Percentiles rank a stretch among this genome's conserved stretches.
These are phyloP conservation scores for Acer saccharum DNA, from an alignment of 345 rosid genomes.

Conservation along the genomic window DNA sequence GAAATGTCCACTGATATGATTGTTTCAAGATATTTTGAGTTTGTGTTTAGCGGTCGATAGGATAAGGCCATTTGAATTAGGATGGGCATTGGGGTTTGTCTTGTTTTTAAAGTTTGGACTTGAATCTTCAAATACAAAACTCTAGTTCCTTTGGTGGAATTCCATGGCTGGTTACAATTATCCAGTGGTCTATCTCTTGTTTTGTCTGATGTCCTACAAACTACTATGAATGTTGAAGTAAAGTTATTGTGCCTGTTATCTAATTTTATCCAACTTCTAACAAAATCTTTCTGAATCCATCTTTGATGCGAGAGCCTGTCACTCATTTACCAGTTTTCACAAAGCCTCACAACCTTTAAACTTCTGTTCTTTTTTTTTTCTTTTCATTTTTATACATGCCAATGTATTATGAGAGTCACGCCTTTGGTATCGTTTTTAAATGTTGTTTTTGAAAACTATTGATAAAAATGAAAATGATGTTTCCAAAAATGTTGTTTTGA, in stretches of 20 bases:
- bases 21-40: not conserved
- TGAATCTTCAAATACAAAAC: not conserved
- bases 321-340: too few species aligned
- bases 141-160: not conserved
- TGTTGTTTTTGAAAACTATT: not conserved
- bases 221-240: not conserved
- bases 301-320: not conserved
- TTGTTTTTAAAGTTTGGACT: not conserved
- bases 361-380: not conserved
- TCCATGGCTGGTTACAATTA: not conserved
- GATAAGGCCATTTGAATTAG: not conserved
- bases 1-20: not conserved
- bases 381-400: not conserved
- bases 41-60: not conserved
- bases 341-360: not conserved
- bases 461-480: too few species aligned
- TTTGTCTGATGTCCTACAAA: not conserved
- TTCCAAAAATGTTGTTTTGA: too few species aligned
- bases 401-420: not conserved
- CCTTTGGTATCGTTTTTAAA: not conserved
- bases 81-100: not conserved
- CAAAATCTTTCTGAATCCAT: not conserved
- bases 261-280: not conserved
- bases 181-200: not conserved
- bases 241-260: not conserved